A percentile compares a stretch with the other conserved stretches of the same genome.
Conservation (phyloP, 208 protist species). For the Crithidia mellificae region DNA sequence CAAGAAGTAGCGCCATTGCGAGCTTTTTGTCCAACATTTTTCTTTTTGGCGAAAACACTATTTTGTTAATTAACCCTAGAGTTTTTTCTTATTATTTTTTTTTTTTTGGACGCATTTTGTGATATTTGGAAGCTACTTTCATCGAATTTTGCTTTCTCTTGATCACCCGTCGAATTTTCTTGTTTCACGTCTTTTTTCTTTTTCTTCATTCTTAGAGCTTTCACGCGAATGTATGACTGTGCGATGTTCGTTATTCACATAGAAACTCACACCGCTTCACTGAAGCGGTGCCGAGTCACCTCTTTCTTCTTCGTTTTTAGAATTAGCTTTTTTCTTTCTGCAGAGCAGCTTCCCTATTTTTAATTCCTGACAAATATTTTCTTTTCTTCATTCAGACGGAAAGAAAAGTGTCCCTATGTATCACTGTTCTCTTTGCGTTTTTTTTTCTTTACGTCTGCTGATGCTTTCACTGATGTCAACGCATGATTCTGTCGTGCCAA, state of each 20-base stretch:
- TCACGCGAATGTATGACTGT: not conserved
- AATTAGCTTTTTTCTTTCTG: not conserved
- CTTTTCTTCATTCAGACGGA: not conserved
- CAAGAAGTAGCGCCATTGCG: not conserved
- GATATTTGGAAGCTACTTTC: not conserved
- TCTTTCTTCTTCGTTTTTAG: not conserved
- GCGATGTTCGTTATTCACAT: conserved; percentile 1
- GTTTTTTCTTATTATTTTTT: not conserved
- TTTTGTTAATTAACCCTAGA: too few species aligned
- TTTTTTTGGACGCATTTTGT: not conserved
- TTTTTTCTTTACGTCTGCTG: too few species aligned
- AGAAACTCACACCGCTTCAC: not conserved
- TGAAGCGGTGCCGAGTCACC: not conserved
- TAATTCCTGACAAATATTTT: not conserved
- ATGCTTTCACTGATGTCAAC: not conserved
- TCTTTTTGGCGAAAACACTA: too few species aligned
- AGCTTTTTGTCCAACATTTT: not conserved
- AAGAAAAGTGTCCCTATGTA: too few species aligned
- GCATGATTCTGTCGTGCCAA: not conserved
- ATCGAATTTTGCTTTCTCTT: too few species aligned
- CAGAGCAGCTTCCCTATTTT: not conserved
- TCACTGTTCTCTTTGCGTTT: not conserved
- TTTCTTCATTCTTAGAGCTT: conserved; percentile 4
- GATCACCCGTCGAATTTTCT: not conserved
- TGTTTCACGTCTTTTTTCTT: conserved; percentile 2